Conservation (phyloP, 2,329 filamentous ascomycete genomes). For the Chrysoporthe austroafricana region DNA sequence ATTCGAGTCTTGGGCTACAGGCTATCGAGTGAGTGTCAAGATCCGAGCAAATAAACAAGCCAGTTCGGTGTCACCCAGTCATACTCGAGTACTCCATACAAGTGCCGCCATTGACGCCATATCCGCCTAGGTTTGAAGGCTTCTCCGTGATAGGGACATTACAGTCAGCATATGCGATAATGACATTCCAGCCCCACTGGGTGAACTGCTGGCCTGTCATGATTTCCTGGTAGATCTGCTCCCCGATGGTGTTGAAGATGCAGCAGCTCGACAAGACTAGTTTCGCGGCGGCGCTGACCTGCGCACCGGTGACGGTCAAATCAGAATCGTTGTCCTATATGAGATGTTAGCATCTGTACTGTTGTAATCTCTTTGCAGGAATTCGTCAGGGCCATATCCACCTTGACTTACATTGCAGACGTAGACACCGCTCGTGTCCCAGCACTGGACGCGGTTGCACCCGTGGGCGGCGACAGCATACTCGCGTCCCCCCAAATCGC, state of each 20-base stretch:
- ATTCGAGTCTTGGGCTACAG: neutral
- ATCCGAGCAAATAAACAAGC: neutral
- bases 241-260: neutral
- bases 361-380: neutral
- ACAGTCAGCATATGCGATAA: constrained; percentile 20
- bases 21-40: neutral
- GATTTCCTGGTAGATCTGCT: neutral
- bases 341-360: neutral
- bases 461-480: constrained; percentile 6
- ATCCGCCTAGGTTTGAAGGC: constrained; percentile 12
- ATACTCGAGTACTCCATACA: neutral
- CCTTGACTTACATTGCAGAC: constrained; percentile 21
- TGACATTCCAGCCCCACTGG: constrained; percentile 23
- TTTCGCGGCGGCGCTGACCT: neutral
- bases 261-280: constrained; percentile 12
- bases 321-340: constrained; percentile 8
- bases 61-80: neutral
- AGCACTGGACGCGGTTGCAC: constrained; percentile 21
- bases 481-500: neutral
- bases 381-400: neutral
- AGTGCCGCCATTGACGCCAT: constrained; percentile 11
- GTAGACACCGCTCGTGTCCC: constrained; percentile 22
- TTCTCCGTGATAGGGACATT: neutral
- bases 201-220: constrained; percentile 25
- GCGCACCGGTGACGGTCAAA: constrained; percentile 7